Base-by-base conservation (phyloP, 2,329 filamentous ascomycete species). In the Aspergillus sp. region DNA sequence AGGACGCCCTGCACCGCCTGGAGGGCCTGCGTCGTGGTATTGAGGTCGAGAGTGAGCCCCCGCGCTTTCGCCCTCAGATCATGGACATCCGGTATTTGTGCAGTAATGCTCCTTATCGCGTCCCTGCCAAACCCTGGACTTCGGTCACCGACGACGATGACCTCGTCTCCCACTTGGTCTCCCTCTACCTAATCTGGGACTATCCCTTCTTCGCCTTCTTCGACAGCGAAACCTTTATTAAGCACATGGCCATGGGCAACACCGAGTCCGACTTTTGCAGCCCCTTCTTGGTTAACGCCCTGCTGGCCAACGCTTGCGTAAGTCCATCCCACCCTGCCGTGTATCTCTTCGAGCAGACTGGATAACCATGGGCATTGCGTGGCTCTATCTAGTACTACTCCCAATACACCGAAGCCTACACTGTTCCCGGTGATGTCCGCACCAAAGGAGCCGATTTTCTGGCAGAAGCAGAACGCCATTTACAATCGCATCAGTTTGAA, bases 141-240 rank as follows among this genome's bases (percentile, higher is more conserved):
- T 85, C 81, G 8, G 91, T 95, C 30, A 96, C 91, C 1, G 82
- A 85, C 52, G 91, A 97, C 71, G 81, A 86, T 8, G 85, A 89
- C 50, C 82, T 96, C 36, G 86, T 96, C 61, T 85, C 87, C 10
- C 92, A 96, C 75, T 83, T 97, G 28, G 85, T 97, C 67, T 91
- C 92, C 71, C 89, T 96, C 85, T 97, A 97, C 77, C 96, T 96
- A 76, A 91, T 87, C 67, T 97, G 92, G 89, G 92, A 96, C 74
- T 96, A 96, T 74, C 88, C 91, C n/a, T 96, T 92, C 75, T 96
- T 90, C 72, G 86, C 83, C 17, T 81, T 94, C 39, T 93, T 97
- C 70, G 91, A 90, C 70, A 82, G 86, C 41, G 90, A 94, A 68
- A 94, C 94, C 65, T 76, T 88, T 55, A 81, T 84, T 30, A 91